These are phyloP conservation scores for Trametes sp. DNA, from an alignment of 1,284 basidiomycete genomes.

Conservation along the genomic window DNA sequence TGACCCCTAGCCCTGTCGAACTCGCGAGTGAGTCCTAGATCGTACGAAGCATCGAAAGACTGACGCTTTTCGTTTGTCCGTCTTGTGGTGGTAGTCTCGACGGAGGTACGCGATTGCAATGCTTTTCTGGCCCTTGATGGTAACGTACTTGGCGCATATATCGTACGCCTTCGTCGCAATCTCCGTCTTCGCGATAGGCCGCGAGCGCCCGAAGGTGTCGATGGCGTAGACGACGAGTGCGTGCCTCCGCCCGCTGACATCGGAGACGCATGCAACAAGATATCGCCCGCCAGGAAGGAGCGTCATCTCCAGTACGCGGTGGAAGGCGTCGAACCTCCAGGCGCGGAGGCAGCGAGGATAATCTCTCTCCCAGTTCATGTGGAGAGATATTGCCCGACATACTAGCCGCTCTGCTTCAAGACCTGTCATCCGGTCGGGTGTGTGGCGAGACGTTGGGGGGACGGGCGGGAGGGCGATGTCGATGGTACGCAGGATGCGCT, in stretches of 20 bases:
- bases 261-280: constrained; percentile 65
- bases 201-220: constrained; percentile 58
- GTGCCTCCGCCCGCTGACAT: constrained; percentile 51
- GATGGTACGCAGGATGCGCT: constrained; percentile 61
- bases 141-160: constrained; percentile 70
- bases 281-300: constrained; percentile 76
- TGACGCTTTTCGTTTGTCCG: constrained; percentile 28
- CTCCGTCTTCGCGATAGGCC: constrained; percentile 58
- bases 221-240: constrained; percentile 62
- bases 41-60: constrained; percentile 4
- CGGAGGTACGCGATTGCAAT: constrained; percentile 65
- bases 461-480: constrained; percentile 66
- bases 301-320: constrained; percentile 63
- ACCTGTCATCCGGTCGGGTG: constrained; percentile 50
- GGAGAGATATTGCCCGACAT: constrained; percentile 64
- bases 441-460: constrained; percentile 64
- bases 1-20: constrained; percentile 35
- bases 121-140: constrained; percentile 52
- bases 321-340: constrained; percentile 48
- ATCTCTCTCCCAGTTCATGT: constrained; percentile 44
- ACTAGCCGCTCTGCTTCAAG: constrained; percentile 71
- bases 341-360: constrained; percentile 34
- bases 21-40: background rate
- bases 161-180: constrained; percentile 63
- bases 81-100: constrained; percentile 40